A percentile compares a stretch with the other conserved stretches of the same genome.
These are phyloP conservation scores for Royoungia palumana DNA, from an alignment of 768 basidiomycete species.

Conservation along the genomic window DNA sequence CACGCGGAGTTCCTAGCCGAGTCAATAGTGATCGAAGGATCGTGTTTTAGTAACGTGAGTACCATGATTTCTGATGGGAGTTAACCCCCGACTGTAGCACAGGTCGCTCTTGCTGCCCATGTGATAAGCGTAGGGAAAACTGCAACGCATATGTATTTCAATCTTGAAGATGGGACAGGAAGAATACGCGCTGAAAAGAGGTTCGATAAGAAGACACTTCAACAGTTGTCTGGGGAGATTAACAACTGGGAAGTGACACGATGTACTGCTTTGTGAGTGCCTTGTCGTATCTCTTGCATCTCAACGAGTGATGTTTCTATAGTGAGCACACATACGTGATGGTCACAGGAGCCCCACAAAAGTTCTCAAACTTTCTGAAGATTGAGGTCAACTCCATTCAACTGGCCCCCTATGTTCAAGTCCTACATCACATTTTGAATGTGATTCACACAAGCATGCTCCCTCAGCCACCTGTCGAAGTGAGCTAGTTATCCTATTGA, in stretches of 20 bases:
- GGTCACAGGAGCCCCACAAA: background rate
- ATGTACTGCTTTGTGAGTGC: slow-evolving; percentile 10
- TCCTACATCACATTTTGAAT: slow-evolving; percentile 25
- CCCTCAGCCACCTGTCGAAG: slow-evolving; percentile 7
- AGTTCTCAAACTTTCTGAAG: background rate
- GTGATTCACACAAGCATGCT: slow-evolving; percentile 16
- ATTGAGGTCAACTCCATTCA: slow-evolving; percentile 15
- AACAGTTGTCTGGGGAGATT: background rate
- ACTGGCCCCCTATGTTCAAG: slow-evolving; percentile 22
- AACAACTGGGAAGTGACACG: slow-evolving; percentile 13
- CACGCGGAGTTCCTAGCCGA: slow-evolving; percentile 37
- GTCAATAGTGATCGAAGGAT: slow-evolving; percentile 46
- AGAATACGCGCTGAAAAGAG: slow-evolving; percentile 12
- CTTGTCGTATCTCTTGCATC: background rate
- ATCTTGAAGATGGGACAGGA: slow-evolving; percentile 41
- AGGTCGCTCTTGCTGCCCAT: slow-evolving; percentile 53
- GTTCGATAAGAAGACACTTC: background rate
- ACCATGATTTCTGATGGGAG: slow-evolving; percentile 7
- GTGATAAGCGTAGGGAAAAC: slow-evolving; percentile 21
- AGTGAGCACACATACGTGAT: slow-evolving; percentile 24
- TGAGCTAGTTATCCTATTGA: background rate
- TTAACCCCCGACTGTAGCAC: slow-evolving; percentile 24
- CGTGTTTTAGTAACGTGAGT: slow-evolving; percentile 28
- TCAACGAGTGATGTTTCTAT: background rate
- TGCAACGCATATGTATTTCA: slow-evolving; percentile 7